phyloP scores from a whole-genome alignment of 164 flowering plant genomes.

The Saururus chinensis region DNA sequence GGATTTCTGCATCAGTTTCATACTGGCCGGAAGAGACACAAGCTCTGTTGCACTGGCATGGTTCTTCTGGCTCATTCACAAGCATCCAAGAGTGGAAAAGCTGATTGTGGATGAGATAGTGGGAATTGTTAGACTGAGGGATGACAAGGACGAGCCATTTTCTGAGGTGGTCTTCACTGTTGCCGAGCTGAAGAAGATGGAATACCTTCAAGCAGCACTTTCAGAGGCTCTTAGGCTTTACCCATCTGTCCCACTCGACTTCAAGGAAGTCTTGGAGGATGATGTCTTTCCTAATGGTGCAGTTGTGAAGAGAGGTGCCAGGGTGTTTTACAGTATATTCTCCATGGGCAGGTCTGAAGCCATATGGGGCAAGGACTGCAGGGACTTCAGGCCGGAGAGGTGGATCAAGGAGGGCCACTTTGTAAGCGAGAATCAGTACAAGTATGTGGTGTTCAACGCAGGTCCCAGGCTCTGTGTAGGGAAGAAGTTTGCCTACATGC shows the following conservation, averaged over 20 bases:
- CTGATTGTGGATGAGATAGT: slow-evolving; percentile 19
- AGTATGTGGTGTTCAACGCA: slow-evolving; percentile 31
- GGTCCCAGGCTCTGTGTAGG: slow-evolving; percentile 47
- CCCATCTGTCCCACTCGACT: slow-evolving; percentile 35
- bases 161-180: slow-evolving; percentile 3
- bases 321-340: slow-evolving; percentile 15
- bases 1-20: slow-evolving; percentile 17
- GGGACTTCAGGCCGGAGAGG: slow-evolving; percentile 44
- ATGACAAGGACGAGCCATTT: background rate
- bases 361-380: slow-evolving; percentile 47
- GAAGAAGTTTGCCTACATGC: slow-evolving; percentile 24
- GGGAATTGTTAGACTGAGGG: background rate
- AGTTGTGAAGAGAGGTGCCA: slow-evolving; percentile 12
- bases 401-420: slow-evolving; percentile 30
- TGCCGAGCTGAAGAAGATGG: slow-evolving; percentile 11
- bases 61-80: slow-evolving; percentile 28
- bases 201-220: slow-evolving; percentile 32
- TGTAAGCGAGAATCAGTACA: slow-evolving; percentile 18
- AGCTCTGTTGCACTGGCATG: slow-evolving; percentile 26
- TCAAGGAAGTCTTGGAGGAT: slow-evolving; percentile 11
- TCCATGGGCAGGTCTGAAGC: slow-evolving; percentile 31
- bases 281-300: slow-evolving; percentile 37
- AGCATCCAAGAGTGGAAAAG: slow-evolving; percentile 19
- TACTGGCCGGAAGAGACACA: slow-evolving; percentile 30
- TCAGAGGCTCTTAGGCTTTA: slow-evolving; percentile 36